phyloP scores from a whole-genome alignment of 305 asterid genomes.

The Plantago coronopus region DNA sequence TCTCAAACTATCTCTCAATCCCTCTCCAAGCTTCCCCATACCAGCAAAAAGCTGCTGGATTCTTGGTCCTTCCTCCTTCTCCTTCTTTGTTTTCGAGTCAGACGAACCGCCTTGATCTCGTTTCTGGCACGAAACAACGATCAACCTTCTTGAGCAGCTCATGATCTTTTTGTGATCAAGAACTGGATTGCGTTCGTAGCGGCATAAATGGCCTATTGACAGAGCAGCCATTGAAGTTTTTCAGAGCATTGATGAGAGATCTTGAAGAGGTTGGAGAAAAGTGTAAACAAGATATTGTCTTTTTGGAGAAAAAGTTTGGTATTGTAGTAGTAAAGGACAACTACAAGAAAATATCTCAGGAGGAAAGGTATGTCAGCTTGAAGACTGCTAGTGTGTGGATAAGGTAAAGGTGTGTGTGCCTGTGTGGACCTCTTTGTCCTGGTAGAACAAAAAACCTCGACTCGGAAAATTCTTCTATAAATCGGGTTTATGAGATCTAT shows the following conservation, averaged over 20 bases:
- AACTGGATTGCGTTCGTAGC: slow-evolving; percentile 26
- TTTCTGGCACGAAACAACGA: slow-evolving; percentile 44
- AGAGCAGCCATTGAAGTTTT: slow-evolving; percentile 52
- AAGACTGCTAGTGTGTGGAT: slow-evolving; percentile 26
- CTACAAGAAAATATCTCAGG: slow-evolving; percentile 29
- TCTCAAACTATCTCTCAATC: slow-evolving; percentile 53
- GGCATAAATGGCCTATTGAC: slow-evolving; percentile 30
- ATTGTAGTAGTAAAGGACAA: not conserved
- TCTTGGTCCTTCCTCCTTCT: slow-evolving; percentile 25
- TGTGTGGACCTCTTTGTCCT: slow-evolving; percentile 35
- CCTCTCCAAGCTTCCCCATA: slow-evolving; percentile 49
- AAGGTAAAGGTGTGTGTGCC: slow-evolving; percentile 32
- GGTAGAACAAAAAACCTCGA: not conserved
- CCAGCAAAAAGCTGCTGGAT: slow-evolving; percentile 31
- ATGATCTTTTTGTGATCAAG: slow-evolving; percentile 11
- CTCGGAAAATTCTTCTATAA: not conserved
- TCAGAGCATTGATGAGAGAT: slow-evolving; percentile 21
- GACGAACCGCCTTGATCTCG: slow-evolving; percentile 24
- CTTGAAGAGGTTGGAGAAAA: slow-evolving; percentile 12
- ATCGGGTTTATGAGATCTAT: no score
- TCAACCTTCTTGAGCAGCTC: slow-evolving; percentile 28
- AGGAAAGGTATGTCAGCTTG: not conserved
- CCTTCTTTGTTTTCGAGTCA: slow-evolving; percentile 27
- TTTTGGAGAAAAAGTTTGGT: slow-evolving; percentile 5
- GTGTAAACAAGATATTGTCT: slow-evolving; percentile 11